Conservation (phyloP, 2,329 filamentous ascomycete species). For the Didymella lethalis region DNA sequence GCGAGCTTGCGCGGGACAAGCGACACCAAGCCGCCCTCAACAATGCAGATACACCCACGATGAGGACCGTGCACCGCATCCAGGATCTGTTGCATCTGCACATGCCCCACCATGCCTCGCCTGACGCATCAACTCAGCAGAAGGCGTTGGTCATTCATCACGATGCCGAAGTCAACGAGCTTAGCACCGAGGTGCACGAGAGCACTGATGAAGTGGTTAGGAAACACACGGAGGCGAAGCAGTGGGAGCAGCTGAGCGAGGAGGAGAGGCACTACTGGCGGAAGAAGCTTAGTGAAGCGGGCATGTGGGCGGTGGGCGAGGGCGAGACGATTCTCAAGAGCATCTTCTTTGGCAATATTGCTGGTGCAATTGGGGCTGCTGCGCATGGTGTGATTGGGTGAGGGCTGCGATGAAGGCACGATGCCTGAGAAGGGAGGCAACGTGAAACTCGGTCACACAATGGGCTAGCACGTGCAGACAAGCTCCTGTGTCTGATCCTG, state of each 20-base stretch:
- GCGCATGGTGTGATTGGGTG: slow-evolving; percentile 45
- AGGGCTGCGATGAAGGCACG: neutral
- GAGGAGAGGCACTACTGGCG: slow-evolving; percentile 74
- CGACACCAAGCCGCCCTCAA: slow-evolving; percentile 38
- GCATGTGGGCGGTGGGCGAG: slow-evolving; percentile 81
- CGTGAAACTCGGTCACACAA: neutral
- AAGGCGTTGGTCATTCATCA: slow-evolving; percentile 55
- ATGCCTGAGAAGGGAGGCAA: neutral
- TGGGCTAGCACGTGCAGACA: neutral
- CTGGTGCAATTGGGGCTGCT: slow-evolving; percentile 60
- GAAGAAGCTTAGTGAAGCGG: slow-evolving; percentile 70
- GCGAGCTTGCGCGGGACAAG: slow-evolving; percentile 38
- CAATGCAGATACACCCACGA: slow-evolving; percentile 36
- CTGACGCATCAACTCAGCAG: slow-evolving; percentile 23
- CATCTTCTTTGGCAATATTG: slow-evolving; percentile 78
- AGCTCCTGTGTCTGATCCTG: neutral
- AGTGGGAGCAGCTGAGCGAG: slow-evolving; percentile 74
- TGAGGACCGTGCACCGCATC: slow-evolving; percentile 41
- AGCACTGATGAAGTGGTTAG: slow-evolving; percentile 44
- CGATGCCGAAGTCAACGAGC: slow-evolving; percentile 47
- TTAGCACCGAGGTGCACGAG: slow-evolving; percentile 53
- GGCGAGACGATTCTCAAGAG: slow-evolving; percentile 79
- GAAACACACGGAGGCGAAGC: slow-evolving; percentile 60
- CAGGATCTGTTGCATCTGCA: slow-evolving; percentile 46
- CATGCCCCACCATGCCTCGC: slow-evolving; percentile 22